Evolutionary conservation across 768 basidiomycete genomes (phyloP).

Genomic region (Aureoboletus auriporus): DNA sequence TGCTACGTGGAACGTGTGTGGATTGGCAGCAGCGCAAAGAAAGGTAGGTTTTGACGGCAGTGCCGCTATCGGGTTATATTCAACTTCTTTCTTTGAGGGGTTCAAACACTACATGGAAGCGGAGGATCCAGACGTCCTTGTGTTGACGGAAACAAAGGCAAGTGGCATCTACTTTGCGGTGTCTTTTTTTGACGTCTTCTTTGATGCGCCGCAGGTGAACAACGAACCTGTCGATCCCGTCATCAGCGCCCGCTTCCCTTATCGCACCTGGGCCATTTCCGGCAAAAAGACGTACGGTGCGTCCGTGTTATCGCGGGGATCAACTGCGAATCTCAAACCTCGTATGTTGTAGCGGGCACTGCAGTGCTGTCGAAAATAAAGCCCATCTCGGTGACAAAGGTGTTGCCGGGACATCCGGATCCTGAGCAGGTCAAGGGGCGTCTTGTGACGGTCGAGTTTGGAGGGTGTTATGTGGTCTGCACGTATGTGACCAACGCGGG

Average conservation of each 20-base stretch:
- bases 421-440: conserved; percentile 65
- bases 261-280: conserved; percentile 75
- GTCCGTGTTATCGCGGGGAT: conserved; percentile 15
- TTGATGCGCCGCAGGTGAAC: conserved; percentile 53
- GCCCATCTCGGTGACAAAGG: conserved; percentile 59
- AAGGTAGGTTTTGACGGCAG: conserved; percentile 46
- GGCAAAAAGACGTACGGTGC: conserved; percentile 76
- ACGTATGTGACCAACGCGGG: conserved; percentile 89
- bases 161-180: not conserved
- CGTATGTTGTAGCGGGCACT: conserved; percentile 58
- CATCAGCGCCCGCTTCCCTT: conserved; percentile 56
- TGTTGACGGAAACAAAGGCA: conserved; percentile 86
- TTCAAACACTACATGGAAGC: conserved; percentile 81
- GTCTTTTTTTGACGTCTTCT: conserved; percentile 2
- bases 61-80: no score
- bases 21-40: conserved; percentile 69
- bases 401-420: conserved; percentile 74
- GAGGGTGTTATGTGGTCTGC: conserved; percentile 61
- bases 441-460: conserved; percentile 79
- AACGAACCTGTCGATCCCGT: conserved; percentile 57
- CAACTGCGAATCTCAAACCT: not conserved
- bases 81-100: conserved; percentile 41
- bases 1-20: conserved; percentile 78
- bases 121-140: conserved; percentile 80
- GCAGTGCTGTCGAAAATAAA: conserved; percentile 77